Conservation (phyloP, 495 filamentous ascomycete species). For the Penicillium soppii region DNA sequence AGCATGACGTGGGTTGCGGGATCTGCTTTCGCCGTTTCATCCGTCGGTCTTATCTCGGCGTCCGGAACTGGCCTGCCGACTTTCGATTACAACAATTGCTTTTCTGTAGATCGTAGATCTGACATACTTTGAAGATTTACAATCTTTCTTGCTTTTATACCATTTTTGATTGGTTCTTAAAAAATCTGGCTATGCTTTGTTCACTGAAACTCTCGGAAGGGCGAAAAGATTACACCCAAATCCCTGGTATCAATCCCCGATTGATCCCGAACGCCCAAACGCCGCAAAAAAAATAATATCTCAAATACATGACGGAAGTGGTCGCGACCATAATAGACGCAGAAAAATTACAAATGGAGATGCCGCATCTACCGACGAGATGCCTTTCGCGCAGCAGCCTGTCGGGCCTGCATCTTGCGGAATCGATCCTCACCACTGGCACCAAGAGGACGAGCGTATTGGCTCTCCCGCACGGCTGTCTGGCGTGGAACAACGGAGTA, state of each 20-base stretch:
- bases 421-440: conserved; percentile 77
- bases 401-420: conserved; percentile 74
- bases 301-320: conserved; percentile 8
- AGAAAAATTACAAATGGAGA: conserved; percentile 3
- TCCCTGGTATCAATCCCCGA: conserved; percentile 8
- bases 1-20: conserved; percentile 27
- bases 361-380: conserved; percentile 26
- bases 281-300: conserved; percentile 4
- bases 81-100: background rate
- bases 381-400: conserved; percentile 54
- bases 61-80: background rate
- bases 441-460: conserved; percentile 64
- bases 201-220: too few species aligned
- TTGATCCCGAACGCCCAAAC: conserved; percentile 13
- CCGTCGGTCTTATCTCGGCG: conserved; percentile 27
- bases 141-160: background rate
- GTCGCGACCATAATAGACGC: background rate
- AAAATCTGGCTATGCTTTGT: conserved; percentile 6
- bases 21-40: conserved; percentile 19
- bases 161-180: background rate
- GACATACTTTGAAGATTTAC: background rate
- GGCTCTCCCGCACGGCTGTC: conserved; percentile 49
- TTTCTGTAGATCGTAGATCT: background rate
- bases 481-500: conserved; percentile 79
- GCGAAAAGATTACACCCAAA: conserved; percentile 1